Evolutionary conservation across 192 early-diverging fungal genomes (phyloP), one percentile per base, ranked within the genome.

Genomic region (Geranomyces michiganensis): DNA sequence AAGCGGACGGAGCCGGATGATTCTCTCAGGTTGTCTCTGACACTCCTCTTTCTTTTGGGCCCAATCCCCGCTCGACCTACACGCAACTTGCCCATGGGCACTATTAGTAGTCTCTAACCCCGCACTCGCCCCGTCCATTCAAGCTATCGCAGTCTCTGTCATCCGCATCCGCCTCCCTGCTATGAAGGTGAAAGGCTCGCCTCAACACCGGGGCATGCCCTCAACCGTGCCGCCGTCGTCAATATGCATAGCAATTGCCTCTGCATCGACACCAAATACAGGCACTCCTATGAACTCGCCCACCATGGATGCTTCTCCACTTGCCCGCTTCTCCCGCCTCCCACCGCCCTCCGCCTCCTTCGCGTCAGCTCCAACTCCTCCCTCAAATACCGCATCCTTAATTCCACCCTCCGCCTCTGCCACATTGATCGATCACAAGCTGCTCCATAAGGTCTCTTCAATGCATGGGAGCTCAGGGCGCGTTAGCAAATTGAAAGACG

Each of bases 201-300:
- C 51, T 9, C 51, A 53, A 17, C 51, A 53, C 36, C 36, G 10
- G 10, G 5, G 36, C 36, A 41, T 41, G 3, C 10, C 36, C 36
- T 41, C 36, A 3, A n/a, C 24, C 7, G 19, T 26, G 6, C n/a
- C 51, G 19, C 51, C 51, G 19, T 53, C 51, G 51, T n/a, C 51
- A 53, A 53, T 53, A 53, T 53, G 51, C 51, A 53, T 53, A 9
- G 51, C 51, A 4, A 26, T 53, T n/a, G 19, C 51, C 51, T n/a
- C 51, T n/a, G 51, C 51, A 26, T 7, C 51, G 7, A 7, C 24
- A n/a, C 51, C 51, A n/a, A 26, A n/a, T 53, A 24, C 51, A 53
- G 51, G 51, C 19, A 53, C 51, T 7, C 51, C 51, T 8, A 53
- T 53, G 51, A 53, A 53, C 51, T 53, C 51, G n/a, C 51, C 51